A percentile compares a stretch with the other conserved stretches of the same genome.
Evolutionary conservation across 441 rosid species (phyloP).

Genomic region (Gossypium gossypioides): DNA sequence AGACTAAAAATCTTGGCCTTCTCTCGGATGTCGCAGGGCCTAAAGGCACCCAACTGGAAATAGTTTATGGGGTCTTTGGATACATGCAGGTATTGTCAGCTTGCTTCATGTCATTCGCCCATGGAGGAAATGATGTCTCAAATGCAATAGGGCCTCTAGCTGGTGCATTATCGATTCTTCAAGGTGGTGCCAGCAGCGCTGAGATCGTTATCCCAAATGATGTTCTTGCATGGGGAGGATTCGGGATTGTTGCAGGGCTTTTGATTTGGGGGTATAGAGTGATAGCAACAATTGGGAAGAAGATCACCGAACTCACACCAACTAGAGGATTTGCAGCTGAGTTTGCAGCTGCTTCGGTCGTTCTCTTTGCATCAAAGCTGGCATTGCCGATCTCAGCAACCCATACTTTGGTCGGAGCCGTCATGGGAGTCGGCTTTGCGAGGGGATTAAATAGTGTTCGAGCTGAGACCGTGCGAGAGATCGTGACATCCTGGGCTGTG

Average conservation of each 20-base stretch:
- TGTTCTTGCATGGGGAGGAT: slow-evolving; percentile 98
- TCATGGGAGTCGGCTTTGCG: slow-evolving; percentile 98
- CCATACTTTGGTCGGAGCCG: slow-evolving; percentile 94
- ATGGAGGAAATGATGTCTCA: slow-evolving; percentile 95
- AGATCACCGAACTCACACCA: slow-evolving; percentile 92
- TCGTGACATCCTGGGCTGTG: slow-evolving; percentile 82
- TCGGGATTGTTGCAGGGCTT: slow-evolving; percentile 88
- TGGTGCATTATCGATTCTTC: slow-evolving; percentile 80
- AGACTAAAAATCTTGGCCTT: slow-evolving; percentile 49
- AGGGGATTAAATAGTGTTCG: slow-evolving; percentile 86
- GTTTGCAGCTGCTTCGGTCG: slow-evolving; percentile 93
- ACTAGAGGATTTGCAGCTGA: slow-evolving; percentile 96
- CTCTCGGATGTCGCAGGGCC: slow-evolving; percentile 92
- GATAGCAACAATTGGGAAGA: slow-evolving; percentile 95
- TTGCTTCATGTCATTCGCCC: slow-evolving; percentile 99
- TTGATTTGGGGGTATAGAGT: slow-evolving; percentile 94
- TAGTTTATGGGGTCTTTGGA: slow-evolving; percentile 90
- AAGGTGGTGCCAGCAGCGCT: slow-evolving; percentile 46
- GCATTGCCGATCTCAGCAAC: slow-evolving; percentile 93
- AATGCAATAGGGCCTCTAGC: slow-evolving; percentile 97
- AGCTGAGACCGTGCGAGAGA: slow-evolving; percentile 82
- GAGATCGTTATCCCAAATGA: slow-evolving; percentile 70
- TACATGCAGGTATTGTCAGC: slow-evolving; percentile 97
- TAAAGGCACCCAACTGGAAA: slow-evolving; percentile 79
- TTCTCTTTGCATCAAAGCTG: slow-evolving; percentile 75